A percentile compares a stretch with the other conserved stretches of the same genome.
Evolutionary conservation across 202 grass and related monocot genomes (phyloP).

Genomic region (Schoenoplectus tabernaemontani): DNA sequence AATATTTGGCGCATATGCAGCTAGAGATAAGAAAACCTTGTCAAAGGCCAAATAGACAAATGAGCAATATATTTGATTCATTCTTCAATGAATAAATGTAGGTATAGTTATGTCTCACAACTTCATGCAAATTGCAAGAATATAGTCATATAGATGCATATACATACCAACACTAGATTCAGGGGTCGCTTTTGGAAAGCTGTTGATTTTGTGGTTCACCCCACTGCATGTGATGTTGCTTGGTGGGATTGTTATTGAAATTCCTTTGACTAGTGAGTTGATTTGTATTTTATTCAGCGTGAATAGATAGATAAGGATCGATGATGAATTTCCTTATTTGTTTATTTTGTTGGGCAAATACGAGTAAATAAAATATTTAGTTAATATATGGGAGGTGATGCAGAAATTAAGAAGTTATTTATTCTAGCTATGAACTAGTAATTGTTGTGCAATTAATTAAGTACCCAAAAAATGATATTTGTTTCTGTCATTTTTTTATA

Average conservation of each 20-base stretch:
- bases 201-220: too few relatives aligned
- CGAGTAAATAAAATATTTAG: not conserved
- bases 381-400: not conserved
- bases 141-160: too few relatives aligned
- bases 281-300: not conserved
- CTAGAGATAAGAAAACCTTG: not conserved
- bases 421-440: too few relatives aligned
- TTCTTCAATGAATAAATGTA: not conserved
- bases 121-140: not conserved
- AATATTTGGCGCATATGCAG: not conserved
- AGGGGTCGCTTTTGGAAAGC: too few relatives aligned
- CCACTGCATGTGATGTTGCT: too few relatives aligned
- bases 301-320: not conserved
- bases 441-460: too few relatives aligned
- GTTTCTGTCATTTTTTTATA: too few relatives aligned
- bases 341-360: not conserved
- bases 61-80: not conserved
- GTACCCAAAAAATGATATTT: too few relatives aligned
- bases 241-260: not conserved
- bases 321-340: not conserved
- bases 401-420: too few relatives aligned
- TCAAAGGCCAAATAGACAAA: not conserved
- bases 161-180: too few relatives aligned
- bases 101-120: not conserved
- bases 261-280: not conserved